Conservation (phyloP, 441 rosid genomes). For the Croton laevigatus region DNA sequence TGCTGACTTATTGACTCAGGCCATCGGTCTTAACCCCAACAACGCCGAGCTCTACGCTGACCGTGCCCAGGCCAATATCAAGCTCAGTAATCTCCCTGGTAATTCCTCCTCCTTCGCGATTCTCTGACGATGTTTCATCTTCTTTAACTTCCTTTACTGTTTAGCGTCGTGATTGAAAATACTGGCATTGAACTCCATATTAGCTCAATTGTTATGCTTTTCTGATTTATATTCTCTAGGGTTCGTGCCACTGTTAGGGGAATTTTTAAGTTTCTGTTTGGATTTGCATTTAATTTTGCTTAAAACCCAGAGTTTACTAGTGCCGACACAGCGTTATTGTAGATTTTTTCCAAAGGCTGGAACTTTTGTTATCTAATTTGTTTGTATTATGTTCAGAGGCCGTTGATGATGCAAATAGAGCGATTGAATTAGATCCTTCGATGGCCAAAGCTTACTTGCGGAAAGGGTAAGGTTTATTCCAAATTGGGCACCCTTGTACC, state of each 20-base stretch:
- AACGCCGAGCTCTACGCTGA: constrained; percentile 73
- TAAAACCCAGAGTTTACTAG: neutral
- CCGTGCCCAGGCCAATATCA: constrained; percentile 91
- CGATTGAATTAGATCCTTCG: constrained; percentile 66
- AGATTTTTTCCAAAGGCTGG: neutral
- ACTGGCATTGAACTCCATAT: neutral
- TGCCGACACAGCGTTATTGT: too few species aligned
- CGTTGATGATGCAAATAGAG: constrained; percentile 75
- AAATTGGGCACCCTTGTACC: too few species aligned
- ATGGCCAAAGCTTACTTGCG: constrained; percentile 76
- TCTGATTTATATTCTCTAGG: neutral
- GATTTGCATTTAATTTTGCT: neutral
- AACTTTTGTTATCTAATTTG: neutral
- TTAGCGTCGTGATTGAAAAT: neutral
- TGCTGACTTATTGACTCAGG: constrained; percentile 71
- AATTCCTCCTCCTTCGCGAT: neutral
- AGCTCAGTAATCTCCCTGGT: constrained; percentile 70
- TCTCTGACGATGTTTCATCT: neutral
- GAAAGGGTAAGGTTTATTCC: constrained; percentile 54
- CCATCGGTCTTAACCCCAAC: constrained; percentile 59
- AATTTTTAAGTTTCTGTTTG: neutral
- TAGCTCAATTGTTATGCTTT: neutral
- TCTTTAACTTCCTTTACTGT: neutral
- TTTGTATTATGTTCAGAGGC: constrained; percentile 49
- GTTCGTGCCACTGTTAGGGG: neutral